Evolutionary conservation across 805 yeast species (phyloP).

Genomic region (Schwanniomyces yamadae): DNA sequence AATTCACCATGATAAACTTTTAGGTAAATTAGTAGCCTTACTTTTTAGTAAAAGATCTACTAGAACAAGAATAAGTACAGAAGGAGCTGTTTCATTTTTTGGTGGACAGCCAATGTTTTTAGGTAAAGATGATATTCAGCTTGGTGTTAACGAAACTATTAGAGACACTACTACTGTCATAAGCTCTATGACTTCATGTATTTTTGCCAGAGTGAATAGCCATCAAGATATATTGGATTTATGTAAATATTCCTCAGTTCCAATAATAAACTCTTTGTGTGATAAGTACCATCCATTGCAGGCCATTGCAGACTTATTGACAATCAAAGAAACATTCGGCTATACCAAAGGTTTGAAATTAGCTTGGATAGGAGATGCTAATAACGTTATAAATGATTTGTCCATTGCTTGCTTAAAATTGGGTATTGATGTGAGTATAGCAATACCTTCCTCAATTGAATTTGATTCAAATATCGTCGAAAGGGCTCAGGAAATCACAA

Average conservation of each 20-base stretch:
- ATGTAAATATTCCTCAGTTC: slow-evolving; percentile 72
- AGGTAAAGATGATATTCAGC: slow-evolving; percentile 88
- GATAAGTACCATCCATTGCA: slow-evolving; percentile 89
- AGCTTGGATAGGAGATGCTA: slow-evolving; percentile 96
- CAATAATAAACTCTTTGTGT: slow-evolving; percentile 85
- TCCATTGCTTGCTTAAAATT: slow-evolving; percentile 75
- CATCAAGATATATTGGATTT: slow-evolving; percentile 75
- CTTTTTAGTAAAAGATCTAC: slow-evolving; percentile 86
- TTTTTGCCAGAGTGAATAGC: slow-evolving; percentile 83
- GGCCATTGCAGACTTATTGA: slow-evolving; percentile 81
- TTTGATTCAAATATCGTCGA: slow-evolving; percentile 52
- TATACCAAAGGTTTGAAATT: slow-evolving; percentile 56
- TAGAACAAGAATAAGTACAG: slow-evolving; percentile 84
- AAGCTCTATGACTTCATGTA: slow-evolving; percentile 86
- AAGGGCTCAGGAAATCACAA: slow-evolving; percentile 50
- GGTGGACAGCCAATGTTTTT: slow-evolving; percentile 93
- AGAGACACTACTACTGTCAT: slow-evolving; percentile 85
- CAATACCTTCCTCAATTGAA: slow-evolving; percentile 71
- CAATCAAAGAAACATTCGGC: slow-evolving; percentile 72
- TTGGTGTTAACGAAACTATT: slow-evolving; percentile 85
- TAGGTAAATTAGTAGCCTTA: slow-evolving; percentile 75
- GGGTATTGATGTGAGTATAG: slow-evolving; percentile 74
- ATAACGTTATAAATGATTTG: slow-evolving; percentile 87
- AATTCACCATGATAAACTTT: slow-evolving; percentile 46
- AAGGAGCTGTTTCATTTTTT: slow-evolving; percentile 83